Conservation (phyloP, 306 rosid species). For the Benincasa hispida region DNA sequence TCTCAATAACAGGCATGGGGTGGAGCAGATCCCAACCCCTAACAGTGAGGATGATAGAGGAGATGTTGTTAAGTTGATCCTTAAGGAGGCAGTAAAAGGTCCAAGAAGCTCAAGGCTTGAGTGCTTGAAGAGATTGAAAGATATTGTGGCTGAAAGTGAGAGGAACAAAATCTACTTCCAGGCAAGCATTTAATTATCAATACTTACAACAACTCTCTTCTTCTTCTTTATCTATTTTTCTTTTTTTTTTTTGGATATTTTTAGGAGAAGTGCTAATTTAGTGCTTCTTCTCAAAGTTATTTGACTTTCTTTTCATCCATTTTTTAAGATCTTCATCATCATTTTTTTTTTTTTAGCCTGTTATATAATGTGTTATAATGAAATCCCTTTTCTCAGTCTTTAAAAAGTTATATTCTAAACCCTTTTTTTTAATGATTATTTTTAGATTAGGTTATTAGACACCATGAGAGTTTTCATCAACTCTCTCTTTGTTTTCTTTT, state of each 20-base stretch:
- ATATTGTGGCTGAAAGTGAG: constrained; percentile 36
- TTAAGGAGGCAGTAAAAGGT: constrained; percentile 29
- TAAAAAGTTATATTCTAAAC: neutral
- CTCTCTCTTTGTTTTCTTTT: no score
- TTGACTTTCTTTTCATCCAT: neutral
- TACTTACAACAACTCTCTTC: no score
- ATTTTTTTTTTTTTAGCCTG: neutral
- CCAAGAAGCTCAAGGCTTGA: constrained; percentile 24
- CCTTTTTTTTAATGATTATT: no score
- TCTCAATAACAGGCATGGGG: constrained; percentile 36
- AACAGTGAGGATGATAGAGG: constrained; percentile 30
- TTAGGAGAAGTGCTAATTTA: neutral
- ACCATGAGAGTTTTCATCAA: no score
- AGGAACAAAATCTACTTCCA: constrained; percentile 30
- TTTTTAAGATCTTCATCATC: neutral
- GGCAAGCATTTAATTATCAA: constrained; percentile 2
- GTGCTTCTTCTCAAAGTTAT: neutral
- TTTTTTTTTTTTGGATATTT: no score
- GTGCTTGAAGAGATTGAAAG: constrained; percentile 35
- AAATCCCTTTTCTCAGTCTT: neutral
- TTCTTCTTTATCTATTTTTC: neutral
- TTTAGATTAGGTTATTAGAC: no score
- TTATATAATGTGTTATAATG: neutral
- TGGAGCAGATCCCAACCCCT: constrained; percentile 61
- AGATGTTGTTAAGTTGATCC: constrained; percentile 29